These are phyloP conservation scores for Sisymbrium altissimum DNA, from an alignment of 345 rosid species.

Conservation along the genomic window DNA sequence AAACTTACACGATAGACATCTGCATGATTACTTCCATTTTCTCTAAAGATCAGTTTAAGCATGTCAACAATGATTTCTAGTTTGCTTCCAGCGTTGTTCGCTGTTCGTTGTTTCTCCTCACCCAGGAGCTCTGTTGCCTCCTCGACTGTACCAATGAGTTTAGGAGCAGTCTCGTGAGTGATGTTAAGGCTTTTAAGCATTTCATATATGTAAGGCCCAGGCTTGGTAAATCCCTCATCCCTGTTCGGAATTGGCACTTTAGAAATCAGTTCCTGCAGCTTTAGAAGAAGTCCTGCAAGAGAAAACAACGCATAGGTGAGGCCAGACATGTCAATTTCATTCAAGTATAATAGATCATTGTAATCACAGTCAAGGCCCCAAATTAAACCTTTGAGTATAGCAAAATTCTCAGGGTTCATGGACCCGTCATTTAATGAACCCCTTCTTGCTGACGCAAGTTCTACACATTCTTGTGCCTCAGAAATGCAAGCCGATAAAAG, in stretches of 20 bases:
- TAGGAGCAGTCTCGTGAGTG: slow-evolving; percentile 68
- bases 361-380: slow-evolving; percentile 5
- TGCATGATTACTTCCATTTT: slow-evolving; percentile 54
- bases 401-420: slow-evolving; percentile 77
- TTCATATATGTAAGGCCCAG: slow-evolving; percentile 88
- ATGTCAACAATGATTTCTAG: slow-evolving; percentile 72
- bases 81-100: slow-evolving; percentile 50
- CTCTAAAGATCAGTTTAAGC: slow-evolving; percentile 71
- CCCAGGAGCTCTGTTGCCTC: slow-evolving; percentile 68
- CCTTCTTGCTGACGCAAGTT: slow-evolving; percentile 62
- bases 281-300: slow-evolving; percentile 79
- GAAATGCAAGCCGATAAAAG: slow-evolving; percentile 81
- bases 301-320: slow-evolving; percentile 13
- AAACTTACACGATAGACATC: slow-evolving; percentile 73
- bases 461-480: slow-evolving; percentile 81
- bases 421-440: slow-evolving; percentile 63
- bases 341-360: not conserved
- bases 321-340: not conserved
- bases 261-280: slow-evolving; percentile 82
- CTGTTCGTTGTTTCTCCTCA: slow-evolving; percentile 65
- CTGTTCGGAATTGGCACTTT: slow-evolving; percentile 71
- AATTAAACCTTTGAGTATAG: slow-evolving; percentile 78
- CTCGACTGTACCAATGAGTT: slow-evolving; percentile 66
- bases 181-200: slow-evolving; percentile 77
- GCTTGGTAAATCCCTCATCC: slow-evolving; percentile 86